Conservation (phyloP, 192 early-diverging fungal species). For the Backusella liffmaniae region DNA sequence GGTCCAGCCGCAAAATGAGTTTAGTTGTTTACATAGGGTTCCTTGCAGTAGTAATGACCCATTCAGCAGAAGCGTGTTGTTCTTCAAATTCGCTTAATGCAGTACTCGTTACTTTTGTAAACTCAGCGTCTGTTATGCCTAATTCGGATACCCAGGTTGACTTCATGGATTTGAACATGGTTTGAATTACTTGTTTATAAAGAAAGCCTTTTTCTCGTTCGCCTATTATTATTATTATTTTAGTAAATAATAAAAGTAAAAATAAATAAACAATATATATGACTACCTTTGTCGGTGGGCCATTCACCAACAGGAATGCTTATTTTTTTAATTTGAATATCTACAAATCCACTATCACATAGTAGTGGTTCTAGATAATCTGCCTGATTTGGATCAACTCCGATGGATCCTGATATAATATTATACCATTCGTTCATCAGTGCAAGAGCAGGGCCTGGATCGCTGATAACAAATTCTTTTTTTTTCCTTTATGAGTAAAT, state of each 20-base stretch:
- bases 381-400: constrained; percentile 1
- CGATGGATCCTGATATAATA: neutral
- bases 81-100: constrained; percentile 39
- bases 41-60: constrained; percentile 28
- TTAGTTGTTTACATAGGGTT: constrained; percentile 12
- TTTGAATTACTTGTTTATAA: constrained; percentile 32
- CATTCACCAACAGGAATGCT: constrained; percentile 39
- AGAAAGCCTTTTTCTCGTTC: constrained; percentile 33
- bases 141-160: constrained; percentile 25
- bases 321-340: neutral
- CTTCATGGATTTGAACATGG: constrained; percentile 31
- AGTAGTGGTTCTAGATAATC: constrained; percentile 10
- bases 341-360: constrained; percentile 11
- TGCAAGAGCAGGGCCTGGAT: constrained; percentile 29
- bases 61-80: constrained; percentile 15
- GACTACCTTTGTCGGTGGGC: constrained; percentile 28
- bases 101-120: constrained; percentile 15
- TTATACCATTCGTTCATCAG: constrained; percentile 28
- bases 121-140: constrained; percentile 21
- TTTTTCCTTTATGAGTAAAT: neutral
- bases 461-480: neutral
- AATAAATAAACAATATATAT: neutral
- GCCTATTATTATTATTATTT: constrained; percentile 9
- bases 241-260: neutral
- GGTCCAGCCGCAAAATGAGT: neutral